Base-by-base conservation (phyloP, 805 yeast genomes). In the Candida khao-thaluensis region DNA sequence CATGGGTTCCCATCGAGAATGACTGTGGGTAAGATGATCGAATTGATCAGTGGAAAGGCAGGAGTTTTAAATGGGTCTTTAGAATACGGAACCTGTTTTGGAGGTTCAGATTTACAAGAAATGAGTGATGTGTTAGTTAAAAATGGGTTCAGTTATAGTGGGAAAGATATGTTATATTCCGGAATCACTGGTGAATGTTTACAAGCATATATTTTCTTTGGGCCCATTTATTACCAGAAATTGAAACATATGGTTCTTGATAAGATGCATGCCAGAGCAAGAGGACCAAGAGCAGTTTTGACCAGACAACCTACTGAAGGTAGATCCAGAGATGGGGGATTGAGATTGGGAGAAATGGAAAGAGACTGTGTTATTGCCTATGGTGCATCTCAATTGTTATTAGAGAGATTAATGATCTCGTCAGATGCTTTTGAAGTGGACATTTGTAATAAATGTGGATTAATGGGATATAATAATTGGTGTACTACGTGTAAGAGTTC, bases 1-100 rank as follows among this genome's bases (percentile, higher is more conserved):
- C 99, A 91, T 62, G 99, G 97, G 70, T 93, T 91, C 82, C 99
- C 99, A 47, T 91, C 98, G 24, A 95, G 99, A 77, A 93, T 93
- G 99, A 93, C 99, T 27, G 98, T 93, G 14, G 99, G 99, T 43
- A 93, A 93, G 65, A 91, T 93, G 98, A 80, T 93, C 50, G 99
- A 93, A 63, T 73, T 91, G 46, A 85, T 93, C 17, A 85, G 96
- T 22, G 99, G 99, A 51, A 93, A 93, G 59, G 99, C 98, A 0
- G 99, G 99, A 60, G 97, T 93, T 27, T 66, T 93, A 51, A 85
- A 87, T 52, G 99, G 99, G 3, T 57, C 85, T 2, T 69, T 93
- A 44, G 95, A 93, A 60, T 93, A 93, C 53, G 99, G 99, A 54
- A 93, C 99, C 1, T 93, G 98, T 69, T 93, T 93, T 59, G 99